Base-by-base conservation (phyloP, 306 rosid genomes). In the Potentilla sterilis region DNA sequence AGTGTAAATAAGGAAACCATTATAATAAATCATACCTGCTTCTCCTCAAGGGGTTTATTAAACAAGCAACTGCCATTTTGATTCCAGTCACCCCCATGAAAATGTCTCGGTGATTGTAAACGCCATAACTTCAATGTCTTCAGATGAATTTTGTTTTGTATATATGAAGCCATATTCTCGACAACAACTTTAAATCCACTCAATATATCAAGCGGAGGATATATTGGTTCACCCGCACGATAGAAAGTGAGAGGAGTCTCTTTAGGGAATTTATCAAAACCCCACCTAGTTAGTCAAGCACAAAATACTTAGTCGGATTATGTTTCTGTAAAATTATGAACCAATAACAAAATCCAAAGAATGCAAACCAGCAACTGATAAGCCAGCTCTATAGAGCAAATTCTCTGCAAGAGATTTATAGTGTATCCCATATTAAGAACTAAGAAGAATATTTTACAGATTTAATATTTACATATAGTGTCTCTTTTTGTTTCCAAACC, bases 71-170 rank as follows among this genome's bases (percentile, higher is more conserved):
- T 94, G 28, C 94, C 96, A 42, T 92, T 94, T 85, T 90, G 96
- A 82, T 94, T 94, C 98, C 96, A 94, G 2, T 91, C 95, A 63
- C 97, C 97, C 19, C 97, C 97, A 67, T 87, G 79, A 76, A 94
- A 94, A 80, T 94, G 97, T 82, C 96, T 87, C 32, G 96, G 97
- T 16, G 95, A 94, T 81, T 91, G 93, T 69, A 87, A 85, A 63
- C 96, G 91, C 97, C 98, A 94, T 77, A 91, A 83, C 83, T 88
- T 94, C 49, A 87, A 86, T 12, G 93, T 86, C 72, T 80, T 85
- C 47, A 59, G 24, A n/a, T 93, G 96, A 76, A 90, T 70, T 61
- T 88, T 81, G 55, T 87, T 87, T 80, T 87, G 86, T 74, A 91
- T 80, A 83, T 83, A 81, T 43, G 87, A 34, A 40, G 79, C 81